Evolutionary conservation across 1,284 basidiomycete species (phyloP).

Genomic region (Cystobasidium slooffiae): DNA sequence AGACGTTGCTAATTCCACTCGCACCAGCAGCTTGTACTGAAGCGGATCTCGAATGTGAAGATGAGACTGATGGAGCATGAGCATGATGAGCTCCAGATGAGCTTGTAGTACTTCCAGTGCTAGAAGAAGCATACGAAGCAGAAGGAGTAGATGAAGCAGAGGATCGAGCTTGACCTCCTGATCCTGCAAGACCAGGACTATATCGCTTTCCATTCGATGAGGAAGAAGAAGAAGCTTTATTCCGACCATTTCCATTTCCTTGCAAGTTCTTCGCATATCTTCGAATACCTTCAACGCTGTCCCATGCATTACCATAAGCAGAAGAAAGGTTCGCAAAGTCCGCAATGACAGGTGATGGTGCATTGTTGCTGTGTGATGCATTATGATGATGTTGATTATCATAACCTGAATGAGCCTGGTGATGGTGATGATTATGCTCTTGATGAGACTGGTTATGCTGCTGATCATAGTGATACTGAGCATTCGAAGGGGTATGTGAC

Average conservation of each 20-base stretch:
- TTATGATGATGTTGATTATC: slow-evolving; percentile 46
- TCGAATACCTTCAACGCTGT: slow-evolving; percentile 74
- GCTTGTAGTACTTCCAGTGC: not conserved
- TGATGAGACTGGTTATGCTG: slow-evolving; percentile 39
- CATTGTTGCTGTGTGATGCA: not conserved
- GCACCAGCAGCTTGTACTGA: slow-evolving; percentile 8
- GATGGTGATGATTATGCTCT: slow-evolving; percentile 11
- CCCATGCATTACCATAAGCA: slow-evolving; percentile 79
- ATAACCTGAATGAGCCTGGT: slow-evolving; percentile 26
- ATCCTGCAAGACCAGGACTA: not conserved
- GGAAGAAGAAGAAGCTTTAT: not conserved
- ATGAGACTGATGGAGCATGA: slow-evolving; percentile 24
- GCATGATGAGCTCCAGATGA: slow-evolving; percentile 6
- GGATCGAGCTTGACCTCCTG: slow-evolving; percentile 2
- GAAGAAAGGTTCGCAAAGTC: slow-evolving; percentile 64
- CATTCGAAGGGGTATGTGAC: not conserved
- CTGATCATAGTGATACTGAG: slow-evolving; percentile 10
- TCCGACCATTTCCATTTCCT: slow-evolving; percentile 1
- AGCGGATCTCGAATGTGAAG: slow-evolving; percentile 23
- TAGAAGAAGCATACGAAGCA: not conserved
- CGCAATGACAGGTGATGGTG: slow-evolving; percentile 55
- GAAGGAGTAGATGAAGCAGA: slow-evolving; percentile 17
- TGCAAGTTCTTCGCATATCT: slow-evolving; percentile 69
- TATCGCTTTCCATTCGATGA: not conserved
- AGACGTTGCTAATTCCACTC: not conserved